Percentiles rank a stretch among this genome's conserved stretches.
These are phyloP conservation scores for Geotrichum reessii DNA, from an alignment of 1,139 yeast species.

Conservation along the genomic window DNA sequence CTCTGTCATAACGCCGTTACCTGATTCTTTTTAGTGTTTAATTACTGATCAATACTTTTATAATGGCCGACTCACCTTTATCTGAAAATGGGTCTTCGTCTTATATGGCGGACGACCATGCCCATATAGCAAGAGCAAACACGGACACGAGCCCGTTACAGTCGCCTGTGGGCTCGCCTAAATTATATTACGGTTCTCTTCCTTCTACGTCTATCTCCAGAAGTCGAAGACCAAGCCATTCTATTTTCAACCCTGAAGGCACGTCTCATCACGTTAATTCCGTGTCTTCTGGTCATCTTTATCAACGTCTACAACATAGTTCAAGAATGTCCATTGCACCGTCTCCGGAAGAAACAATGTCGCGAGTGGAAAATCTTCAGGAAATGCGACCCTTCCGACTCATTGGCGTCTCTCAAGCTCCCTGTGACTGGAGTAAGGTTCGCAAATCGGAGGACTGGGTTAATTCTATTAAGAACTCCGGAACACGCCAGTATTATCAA, in stretches of 20 bases:
- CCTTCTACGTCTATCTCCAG: not conserved
- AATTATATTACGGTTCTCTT: constrained; percentile 9
- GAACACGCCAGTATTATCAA: constrained; percentile 30
- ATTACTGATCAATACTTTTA: not conserved
- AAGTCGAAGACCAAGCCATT: constrained; percentile 1
- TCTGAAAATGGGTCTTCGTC: not conserved
- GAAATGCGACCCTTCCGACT: constrained; percentile 51
- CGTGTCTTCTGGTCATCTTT: constrained; percentile 8
- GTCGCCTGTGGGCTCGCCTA: not conserved
- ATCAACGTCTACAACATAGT: constrained; percentile 18
- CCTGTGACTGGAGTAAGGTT: constrained; percentile 48
- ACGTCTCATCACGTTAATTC: not conserved
- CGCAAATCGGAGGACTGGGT: constrained; percentile 30
- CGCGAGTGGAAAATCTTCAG: constrained; percentile 34
- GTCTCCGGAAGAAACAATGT: constrained; percentile 16
- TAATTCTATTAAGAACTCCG: constrained; percentile 27
- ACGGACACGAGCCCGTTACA: not conserved
- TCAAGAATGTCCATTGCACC: constrained; percentile 17
- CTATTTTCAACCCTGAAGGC: constrained; percentile 12
- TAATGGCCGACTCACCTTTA: not conserved
- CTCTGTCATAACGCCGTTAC: not conserved
- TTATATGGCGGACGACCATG: not conserved
- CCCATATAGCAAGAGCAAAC: not conserved
- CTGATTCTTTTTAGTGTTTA: not conserved
- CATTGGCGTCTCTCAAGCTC: constrained; percentile 48